Evolutionary conservation across 805 yeast species (phyloP).

Genomic region (Ogataea salicorniae): DNA sequence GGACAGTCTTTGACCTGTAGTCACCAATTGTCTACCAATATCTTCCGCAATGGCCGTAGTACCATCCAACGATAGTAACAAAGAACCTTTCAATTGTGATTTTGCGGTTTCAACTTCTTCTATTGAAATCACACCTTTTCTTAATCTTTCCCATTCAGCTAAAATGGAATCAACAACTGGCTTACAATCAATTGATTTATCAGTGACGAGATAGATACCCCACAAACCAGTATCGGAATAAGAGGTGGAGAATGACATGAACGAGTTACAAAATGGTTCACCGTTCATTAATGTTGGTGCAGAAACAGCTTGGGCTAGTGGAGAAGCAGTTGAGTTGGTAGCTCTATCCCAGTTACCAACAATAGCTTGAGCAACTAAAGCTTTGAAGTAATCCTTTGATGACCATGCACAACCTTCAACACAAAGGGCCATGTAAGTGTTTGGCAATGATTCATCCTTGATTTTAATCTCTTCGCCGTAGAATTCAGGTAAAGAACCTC

Average conservation of each 20-base stretch:
- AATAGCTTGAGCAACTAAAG: slow-evolving; percentile 92
- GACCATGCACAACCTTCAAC: slow-evolving; percentile 99
- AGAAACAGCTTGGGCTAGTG: slow-evolving; percentile 60
- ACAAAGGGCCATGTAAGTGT: slow-evolving; percentile 87
- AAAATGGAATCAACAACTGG: slow-evolving; percentile 68
- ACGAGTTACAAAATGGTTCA: slow-evolving; percentile 81
- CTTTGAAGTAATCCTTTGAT: slow-evolving; percentile 91
- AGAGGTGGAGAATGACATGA: slow-evolving; percentile 94
- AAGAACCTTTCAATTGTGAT: slow-evolving; percentile 89
- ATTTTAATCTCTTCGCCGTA: slow-evolving; percentile 82
- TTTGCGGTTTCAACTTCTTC: slow-evolving; percentile 93
- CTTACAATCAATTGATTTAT: slow-evolving; percentile 61
- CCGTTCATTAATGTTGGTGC: slow-evolving; percentile 42
- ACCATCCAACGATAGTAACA: slow-evolving; percentile 85
- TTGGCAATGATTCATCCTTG: slow-evolving; percentile 77
- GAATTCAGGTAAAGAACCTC: slow-evolving; percentile 73
- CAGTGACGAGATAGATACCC: slow-evolving; percentile 92
- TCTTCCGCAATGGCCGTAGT: slow-evolving; percentile 96
- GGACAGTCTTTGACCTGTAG: slow-evolving; percentile 75
- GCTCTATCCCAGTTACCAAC: slow-evolving; percentile 98
- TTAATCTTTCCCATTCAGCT: slow-evolving; percentile 85
- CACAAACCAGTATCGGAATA: slow-evolving; percentile 97
- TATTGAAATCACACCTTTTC: slow-evolving; percentile 67
- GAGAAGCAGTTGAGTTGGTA: slow-evolving; percentile 80
- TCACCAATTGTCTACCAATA: slow-evolving; percentile 93